Evolutionary conservation across 768 basidiomycete genomes (phyloP).

Genomic region (Macrocybe gigantea): DNA sequence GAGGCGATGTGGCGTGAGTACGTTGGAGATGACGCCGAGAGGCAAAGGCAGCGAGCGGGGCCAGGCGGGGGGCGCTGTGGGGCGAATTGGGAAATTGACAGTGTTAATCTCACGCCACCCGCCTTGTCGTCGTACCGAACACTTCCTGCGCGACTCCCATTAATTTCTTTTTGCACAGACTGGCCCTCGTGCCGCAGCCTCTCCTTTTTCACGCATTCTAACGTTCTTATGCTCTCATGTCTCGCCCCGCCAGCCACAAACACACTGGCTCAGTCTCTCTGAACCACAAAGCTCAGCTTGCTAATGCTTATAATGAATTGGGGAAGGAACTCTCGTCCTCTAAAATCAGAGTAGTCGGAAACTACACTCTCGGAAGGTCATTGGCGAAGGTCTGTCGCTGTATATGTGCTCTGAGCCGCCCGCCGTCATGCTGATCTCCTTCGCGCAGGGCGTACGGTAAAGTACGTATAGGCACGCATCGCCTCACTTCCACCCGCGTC

Average conservation of each 20-base stretch:
- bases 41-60: too few relatives aligned
- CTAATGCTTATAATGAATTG: slow-evolving; percentile 94
- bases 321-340: slow-evolving; percentile 92
- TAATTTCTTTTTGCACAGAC: neutral
- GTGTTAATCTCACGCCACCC: too few relatives aligned
- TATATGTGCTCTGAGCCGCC: slow-evolving; percentile 6
- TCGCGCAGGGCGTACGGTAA: slow-evolving; percentile 87
- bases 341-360: slow-evolving; percentile 88
- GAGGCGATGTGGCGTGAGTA: too few relatives aligned
- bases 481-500: slow-evolving; percentile 85
- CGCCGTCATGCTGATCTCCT: slow-evolving; percentile 4
- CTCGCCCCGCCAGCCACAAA: slow-evolving; percentile 50
- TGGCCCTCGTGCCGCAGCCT: slow-evolving; percentile 29
- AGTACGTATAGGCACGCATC: slow-evolving; percentile 91
- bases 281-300: slow-evolving; percentile 85
- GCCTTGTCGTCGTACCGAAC: too few relatives aligned
- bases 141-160: too few relatives aligned
- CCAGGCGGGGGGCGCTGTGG: too few relatives aligned
- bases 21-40: too few relatives aligned
- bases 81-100: too few relatives aligned
- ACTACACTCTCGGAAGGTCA: slow-evolving; percentile 90
- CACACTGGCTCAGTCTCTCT: slow-evolving; percentile 55
- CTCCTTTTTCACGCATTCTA: slow-evolving; percentile 25
- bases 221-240: slow-evolving; percentile 37
- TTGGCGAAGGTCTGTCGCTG: slow-evolving; percentile 76